Conservation (phyloP, 768 basidiomycete species). For the Clathrus columnatus region DNA sequence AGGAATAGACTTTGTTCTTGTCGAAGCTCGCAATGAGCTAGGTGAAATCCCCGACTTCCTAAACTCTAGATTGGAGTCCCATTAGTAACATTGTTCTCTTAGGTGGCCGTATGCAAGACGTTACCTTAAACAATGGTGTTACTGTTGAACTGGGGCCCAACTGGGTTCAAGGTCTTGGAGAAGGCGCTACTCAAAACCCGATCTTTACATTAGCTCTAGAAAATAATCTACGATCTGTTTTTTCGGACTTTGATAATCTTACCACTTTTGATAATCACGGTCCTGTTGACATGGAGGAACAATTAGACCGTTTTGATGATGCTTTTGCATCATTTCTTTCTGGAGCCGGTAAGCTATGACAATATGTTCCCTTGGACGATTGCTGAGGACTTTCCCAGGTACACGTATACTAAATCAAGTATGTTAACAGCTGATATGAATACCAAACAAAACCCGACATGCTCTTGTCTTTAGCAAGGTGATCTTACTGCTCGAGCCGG, state of each 20-base stretch:
- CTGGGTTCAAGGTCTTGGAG: slow-evolving; percentile 31
- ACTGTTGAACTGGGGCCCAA: slow-evolving; percentile 39
- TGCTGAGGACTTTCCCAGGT: not conserved
- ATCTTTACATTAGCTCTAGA: slow-evolving; percentile 50
- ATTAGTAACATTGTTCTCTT: no score
- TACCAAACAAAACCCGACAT: no score
- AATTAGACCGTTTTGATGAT: slow-evolving; percentile 3
- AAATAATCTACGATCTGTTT: slow-evolving; percentile 35
- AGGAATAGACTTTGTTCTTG: slow-evolving; percentile 49
- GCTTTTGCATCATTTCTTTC: slow-evolving; percentile 1
- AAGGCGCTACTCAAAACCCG: slow-evolving; percentile 47
- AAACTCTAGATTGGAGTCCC: not conserved
- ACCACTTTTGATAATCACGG: slow-evolving; percentile 10
- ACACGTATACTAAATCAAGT: not conserved
- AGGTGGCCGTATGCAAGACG: slow-evolving; percentile 43
- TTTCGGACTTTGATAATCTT: slow-evolving; percentile 7
- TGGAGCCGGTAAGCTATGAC: slow-evolving; percentile 1
- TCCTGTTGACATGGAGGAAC: slow-evolving; percentile 3
- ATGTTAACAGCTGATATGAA: no score
- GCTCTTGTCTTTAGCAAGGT: slow-evolving; percentile 3
- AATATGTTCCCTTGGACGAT: not conserved
- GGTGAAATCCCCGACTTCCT: slow-evolving; percentile 22
- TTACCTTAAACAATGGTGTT: slow-evolving; percentile 22
- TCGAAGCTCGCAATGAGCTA: slow-evolving; percentile 50
- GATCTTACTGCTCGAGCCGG: slow-evolving; percentile 11